Evolutionary conservation across 140 eudicot species (phyloP).

Genomic region (Ambrosia hybrid): DNA sequence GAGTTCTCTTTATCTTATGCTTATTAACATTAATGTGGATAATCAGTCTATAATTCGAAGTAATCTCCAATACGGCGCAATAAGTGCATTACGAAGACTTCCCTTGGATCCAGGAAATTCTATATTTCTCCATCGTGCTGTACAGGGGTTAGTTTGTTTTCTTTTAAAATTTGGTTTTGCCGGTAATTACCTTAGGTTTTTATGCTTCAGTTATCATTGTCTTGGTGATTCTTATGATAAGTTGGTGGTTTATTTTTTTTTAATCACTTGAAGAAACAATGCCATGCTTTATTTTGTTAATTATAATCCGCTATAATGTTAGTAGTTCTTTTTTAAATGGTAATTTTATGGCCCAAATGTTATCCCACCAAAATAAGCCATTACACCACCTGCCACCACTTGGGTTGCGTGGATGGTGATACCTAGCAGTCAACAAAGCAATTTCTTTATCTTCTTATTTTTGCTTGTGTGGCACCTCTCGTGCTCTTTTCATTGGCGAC

Average conservation of each 20-base stretch:
- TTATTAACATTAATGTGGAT: slow-evolving; percentile 16
- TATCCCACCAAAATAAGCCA: slow-evolving; percentile 3
- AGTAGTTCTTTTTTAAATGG: background rate
- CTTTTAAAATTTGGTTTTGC: background rate
- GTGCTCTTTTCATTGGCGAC: too few species aligned
- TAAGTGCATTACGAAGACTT: slow-evolving; percentile 94
- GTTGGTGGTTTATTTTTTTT: background rate
- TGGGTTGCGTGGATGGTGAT: too few species aligned
- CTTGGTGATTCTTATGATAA: slow-evolving; percentile 1
- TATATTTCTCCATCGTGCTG: slow-evolving; percentile 86
- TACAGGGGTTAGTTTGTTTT: slow-evolving; percentile 69
- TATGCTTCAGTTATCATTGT: slow-evolving; percentile 1
- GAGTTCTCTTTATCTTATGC: background rate
- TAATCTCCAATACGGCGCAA: slow-evolving; percentile 89
- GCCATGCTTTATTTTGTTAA: slow-evolving; percentile 15
- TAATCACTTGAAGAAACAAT: slow-evolving; percentile 4
- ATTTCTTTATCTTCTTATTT: too few species aligned
- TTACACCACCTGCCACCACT: background rate
- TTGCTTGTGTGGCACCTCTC: too few species aligned
- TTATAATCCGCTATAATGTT: background rate
- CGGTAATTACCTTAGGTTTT: slow-evolving; percentile 18
- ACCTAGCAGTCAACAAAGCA: too few species aligned
- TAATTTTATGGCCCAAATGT: background rate
- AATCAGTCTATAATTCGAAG: slow-evolving; percentile 84
- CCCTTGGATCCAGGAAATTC: slow-evolving; percentile 97